A percentile compares a stretch with the other conserved stretches of the same genome.
phyloP scores from a whole-genome alignment of 108 stramenopile species.

The Conticribra guillardii region DNA sequence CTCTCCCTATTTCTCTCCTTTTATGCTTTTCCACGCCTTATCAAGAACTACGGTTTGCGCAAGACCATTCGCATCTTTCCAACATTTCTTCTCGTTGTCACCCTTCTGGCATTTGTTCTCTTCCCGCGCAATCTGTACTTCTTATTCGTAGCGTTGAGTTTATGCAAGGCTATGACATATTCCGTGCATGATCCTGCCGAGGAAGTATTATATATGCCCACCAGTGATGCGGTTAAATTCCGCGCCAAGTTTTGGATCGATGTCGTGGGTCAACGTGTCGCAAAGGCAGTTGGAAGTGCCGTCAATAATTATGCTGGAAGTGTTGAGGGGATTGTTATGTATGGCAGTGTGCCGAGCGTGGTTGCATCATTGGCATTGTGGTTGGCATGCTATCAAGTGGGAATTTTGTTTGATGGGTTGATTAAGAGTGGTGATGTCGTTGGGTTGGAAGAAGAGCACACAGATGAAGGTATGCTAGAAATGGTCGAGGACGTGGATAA shows the following conservation, averaged over 20 bases:
- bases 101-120: slow-evolving; percentile 74
- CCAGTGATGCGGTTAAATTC: slow-evolving; percentile 86
- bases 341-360: slow-evolving; percentile 76
- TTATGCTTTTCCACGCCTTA: slow-evolving; percentile 81
- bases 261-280: slow-evolving; percentile 84
- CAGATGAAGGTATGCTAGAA: slow-evolving; percentile 15
- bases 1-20: slow-evolving; percentile 81
- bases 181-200: slow-evolving; percentile 92
- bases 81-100: slow-evolving; percentile 71
- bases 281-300: slow-evolving; percentile 82
- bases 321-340: slow-evolving; percentile 70
- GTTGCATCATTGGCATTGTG: slow-evolving; percentile 69
- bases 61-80: slow-evolving; percentile 86
- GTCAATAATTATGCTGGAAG: slow-evolving; percentile 78
- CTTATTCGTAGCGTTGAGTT: slow-evolving; percentile 76
- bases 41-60: slow-evolving; percentile 74
- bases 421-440: slow-evolving; percentile 65
- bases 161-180: slow-evolving; percentile 94
- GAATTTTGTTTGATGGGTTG: slow-evolving; percentile 72
- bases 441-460: slow-evolving; percentile 40
- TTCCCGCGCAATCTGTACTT: slow-evolving; percentile 79
- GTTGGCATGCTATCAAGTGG: slow-evolving; percentile 74
- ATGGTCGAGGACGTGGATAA: slow-evolving; percentile 4
- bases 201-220: slow-evolving; percentile 92
- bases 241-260: slow-evolving; percentile 92